A percentile compares a stretch with the other conserved stretches of the same genome.
Evolutionary conservation across 2,329 filamentous ascomycete genomes (phyloP).

Genomic region (Davidsoniella virescens): DNA sequence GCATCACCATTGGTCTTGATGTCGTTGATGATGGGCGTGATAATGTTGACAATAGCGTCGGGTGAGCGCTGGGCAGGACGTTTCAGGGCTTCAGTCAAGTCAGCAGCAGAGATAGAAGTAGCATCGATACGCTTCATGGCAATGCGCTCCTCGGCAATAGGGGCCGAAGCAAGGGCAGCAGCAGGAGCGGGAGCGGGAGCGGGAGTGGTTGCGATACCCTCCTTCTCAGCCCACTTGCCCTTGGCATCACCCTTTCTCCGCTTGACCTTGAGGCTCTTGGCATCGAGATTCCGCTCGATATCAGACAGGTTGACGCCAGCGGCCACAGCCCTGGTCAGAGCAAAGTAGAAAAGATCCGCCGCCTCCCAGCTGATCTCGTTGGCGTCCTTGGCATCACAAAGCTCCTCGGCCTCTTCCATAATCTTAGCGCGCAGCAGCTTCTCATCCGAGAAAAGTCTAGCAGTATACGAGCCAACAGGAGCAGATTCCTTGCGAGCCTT

Average conservation of each 20-base stretch:
- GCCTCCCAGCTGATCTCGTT: conserved; percentile 86
- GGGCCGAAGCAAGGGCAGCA: conserved; percentile 18
- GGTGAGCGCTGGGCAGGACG: conserved; percentile 87
- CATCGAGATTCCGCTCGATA: conserved; percentile 80
- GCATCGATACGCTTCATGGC: conserved; percentile 69
- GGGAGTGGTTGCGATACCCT: conserved; percentile 41
- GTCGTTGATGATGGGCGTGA: conserved; percentile 79
- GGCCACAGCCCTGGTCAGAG: conserved; percentile 72
- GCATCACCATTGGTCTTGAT: conserved; percentile 73
- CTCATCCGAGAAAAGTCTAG: conserved; percentile 77
- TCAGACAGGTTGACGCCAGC: conserved; percentile 76
- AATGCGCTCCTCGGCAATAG: conserved; percentile 40
- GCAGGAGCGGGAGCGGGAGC: conserved; percentile 19
- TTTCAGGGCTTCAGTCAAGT: conserved; percentile 61
- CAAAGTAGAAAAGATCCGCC: conserved; percentile 91
- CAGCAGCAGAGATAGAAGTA: conserved; percentile 41
- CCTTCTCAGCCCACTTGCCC: conserved; percentile 76
- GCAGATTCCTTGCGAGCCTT: conserved; percentile 66
- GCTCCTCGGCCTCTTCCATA: conserved; percentile 92
- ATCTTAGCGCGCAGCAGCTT: conserved; percentile 89
- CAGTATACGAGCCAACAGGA: conserved; percentile 83
- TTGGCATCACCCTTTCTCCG: conserved; percentile 87
- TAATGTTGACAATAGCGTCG: conserved; percentile 83
- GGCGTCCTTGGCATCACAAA: conserved; percentile 70
- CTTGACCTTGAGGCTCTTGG: conserved; percentile 92